Base-by-base conservation (phyloP, 306 rosid species). In the Dalbergia cochinchinensis region DNA sequence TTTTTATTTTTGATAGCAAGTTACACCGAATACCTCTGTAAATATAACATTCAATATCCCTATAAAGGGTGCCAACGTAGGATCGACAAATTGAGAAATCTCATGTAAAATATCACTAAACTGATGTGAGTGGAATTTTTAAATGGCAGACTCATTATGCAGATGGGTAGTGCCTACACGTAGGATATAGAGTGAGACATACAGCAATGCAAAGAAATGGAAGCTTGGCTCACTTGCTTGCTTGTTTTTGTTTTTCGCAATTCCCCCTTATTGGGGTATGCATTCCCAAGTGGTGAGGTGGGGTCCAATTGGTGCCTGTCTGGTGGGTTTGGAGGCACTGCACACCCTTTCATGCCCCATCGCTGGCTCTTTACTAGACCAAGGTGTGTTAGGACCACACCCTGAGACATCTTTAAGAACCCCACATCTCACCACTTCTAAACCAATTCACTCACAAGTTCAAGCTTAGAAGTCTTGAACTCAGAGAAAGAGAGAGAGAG, bases 301-400 rank as follows among this genome's bases (percentile, higher is more conserved):
- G 92, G 96, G 90, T 68, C 85, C 90, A 85, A 18, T 68, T 80
- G 53, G 73, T 85, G 59, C 62, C 70, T 92, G 92, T 91, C 92
- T 87, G 84, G 83, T 83, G 85, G 71, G 85, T 82, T 92, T 83
- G 80, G 89, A 90, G 84, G 92, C 97, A 91, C 78, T 82, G 83
- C 97, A 90, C 93, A 39, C 92, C 68, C 94, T 87, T 87, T 87
- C 89, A 88, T 89, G 90, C 87, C 88, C 97, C 94, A 91, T 88
- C 90, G 78, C 65, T 77, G 81, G 80, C 83, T 71, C 87, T 69
- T 87, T 83, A 74, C 85, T n/a, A 74, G 86, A 93, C 90, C 96
- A 84, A 74, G 8, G 47, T 80, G 31, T 63, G 68, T 57, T 84
- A 34, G 84, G 85, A 84, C 92, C 94, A 79, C 87, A 53, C 69